phyloP scores from a whole-genome alignment of 2,329 filamentous ascomycete species.

The Colletotrichum scovillei region DNA sequence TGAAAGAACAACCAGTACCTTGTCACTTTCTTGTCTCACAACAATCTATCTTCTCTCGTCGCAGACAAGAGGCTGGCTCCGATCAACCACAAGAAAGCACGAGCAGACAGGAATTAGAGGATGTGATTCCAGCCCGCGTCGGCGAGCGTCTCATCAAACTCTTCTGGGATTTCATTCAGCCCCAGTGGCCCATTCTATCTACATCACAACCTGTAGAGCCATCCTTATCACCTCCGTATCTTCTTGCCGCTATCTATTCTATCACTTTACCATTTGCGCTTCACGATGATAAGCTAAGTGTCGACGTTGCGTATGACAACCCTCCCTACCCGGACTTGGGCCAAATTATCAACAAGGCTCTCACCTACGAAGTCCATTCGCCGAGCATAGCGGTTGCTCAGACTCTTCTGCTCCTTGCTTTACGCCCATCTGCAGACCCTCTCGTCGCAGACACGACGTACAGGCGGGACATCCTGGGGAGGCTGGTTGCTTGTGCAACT shows the following conservation, averaged over 20 bases:
- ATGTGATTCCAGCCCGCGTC: neutral
- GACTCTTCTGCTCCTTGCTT: neutral
- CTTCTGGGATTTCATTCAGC: constrained; percentile 7
- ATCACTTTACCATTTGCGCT: constrained; percentile 37
- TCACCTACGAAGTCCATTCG: constrained; percentile 35
- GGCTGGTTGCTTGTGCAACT: constrained; percentile 32
- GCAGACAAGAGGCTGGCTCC: constrained; percentile 33
- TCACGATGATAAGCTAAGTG: constrained; percentile 38
- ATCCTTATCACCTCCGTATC: neutral
- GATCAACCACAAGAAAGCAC: neutral
- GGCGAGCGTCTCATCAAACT: constrained; percentile 8
- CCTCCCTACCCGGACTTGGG: constrained; percentile 35
- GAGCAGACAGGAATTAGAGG: neutral
- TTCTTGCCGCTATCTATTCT: constrained; percentile 36
- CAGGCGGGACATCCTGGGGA: constrained; percentile 33
- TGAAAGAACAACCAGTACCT: constrained; percentile 25
- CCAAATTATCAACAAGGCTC: constrained; percentile 30
- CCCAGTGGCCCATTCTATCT: constrained; percentile 6
- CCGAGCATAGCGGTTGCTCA: constrained; percentile 31
- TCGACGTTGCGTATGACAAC: constrained; percentile 39
- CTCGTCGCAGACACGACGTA: constrained; percentile 36
- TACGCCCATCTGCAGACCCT: constrained; percentile 36
- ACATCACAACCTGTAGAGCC: neutral
- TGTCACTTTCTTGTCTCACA: constrained; percentile 36
- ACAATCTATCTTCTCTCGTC: constrained; percentile 31